Base-by-base conservation (phyloP, 768 basidiomycete species). In the Ramaria rubella region DNA sequence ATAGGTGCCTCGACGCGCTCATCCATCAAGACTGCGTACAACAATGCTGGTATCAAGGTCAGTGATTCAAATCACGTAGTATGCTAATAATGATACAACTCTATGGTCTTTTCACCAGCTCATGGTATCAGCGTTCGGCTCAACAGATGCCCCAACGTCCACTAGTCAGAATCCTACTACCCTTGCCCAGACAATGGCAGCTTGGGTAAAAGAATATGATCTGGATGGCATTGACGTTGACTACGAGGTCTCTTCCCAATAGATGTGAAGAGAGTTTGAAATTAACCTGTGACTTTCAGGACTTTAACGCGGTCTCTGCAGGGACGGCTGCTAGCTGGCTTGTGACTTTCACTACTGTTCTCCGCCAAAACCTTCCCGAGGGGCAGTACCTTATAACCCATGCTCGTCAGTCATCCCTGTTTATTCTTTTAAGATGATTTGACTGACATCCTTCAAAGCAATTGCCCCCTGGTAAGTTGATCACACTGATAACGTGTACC, bases 21-120 rank as follows among this genome's bases (percentile, higher is more conserved):
- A 42, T 65, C 71, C 31, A 69, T 81, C 61, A 77, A 81, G 61
- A 65, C 77, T 0, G 71, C 79, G 52, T 86, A 85, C 62, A 69
- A 73, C 43, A 74, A 76, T 15, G 82, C 81, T 7, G 83, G 83
- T 1, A 77, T 85, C 65, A 79, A 76, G 58, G 24, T 23, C 29
- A 24, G n/a, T n/a, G 21, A n/a, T 23, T 38, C 8, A n/a, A n/a
- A n/a, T n/a, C n/a, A n/a, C n/a, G n/a, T n/a, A n/a, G 27, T 5
- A 52, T 2, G 2, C 29, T 29, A 36, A 9, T 12, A n/a, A 17
- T 42, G n/a, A 19, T 7, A 42, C 11, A 17, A n/a, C n/a, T n/a
- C n/a, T n/a, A n/a, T n/a, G n/a, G n/a, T n/a, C n/a, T n/a, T n/a
- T n/a, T n/a, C n/a, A n/a, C n/a, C n/a, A 65, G 69, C 30, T 64